These are phyloP conservation scores for Fraxinus nigra DNA, from an alignment of 305 asterid genomes.

Conservation along the genomic window DNA sequence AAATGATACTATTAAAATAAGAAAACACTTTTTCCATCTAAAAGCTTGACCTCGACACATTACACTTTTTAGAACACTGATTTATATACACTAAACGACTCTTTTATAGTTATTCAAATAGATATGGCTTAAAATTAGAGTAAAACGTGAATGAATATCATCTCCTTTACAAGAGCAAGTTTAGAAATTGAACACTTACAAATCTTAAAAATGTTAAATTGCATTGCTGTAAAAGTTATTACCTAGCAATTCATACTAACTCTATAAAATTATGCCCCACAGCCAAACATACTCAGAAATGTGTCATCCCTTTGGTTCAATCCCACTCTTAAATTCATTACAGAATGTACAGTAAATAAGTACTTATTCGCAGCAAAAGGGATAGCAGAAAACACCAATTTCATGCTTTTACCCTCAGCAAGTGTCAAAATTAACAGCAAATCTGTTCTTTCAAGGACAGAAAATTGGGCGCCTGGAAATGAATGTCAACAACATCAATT, in stretches of 20 bases:
- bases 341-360: neutral
- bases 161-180: too few species aligned
- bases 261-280: neutral
- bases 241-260: neutral
- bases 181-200: too few species aligned
- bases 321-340: neutral
- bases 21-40: too few species aligned
- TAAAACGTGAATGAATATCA: too few species aligned
- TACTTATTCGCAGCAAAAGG: neutral
- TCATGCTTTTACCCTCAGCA: neutral
- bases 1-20: too few species aligned
- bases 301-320: neutral
- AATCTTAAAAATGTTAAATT: too few species aligned
- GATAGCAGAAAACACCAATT: neutral
- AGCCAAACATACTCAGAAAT: neutral
- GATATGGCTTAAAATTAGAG: too few species aligned
- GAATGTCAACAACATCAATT: neutral
- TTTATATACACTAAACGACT: too few species aligned
- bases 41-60: slow-evolving; percentile 35
- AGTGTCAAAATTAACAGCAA: neutral
- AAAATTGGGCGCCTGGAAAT: neutral
- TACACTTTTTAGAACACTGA: too few species aligned
- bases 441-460: neutral
- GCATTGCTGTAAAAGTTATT: too few species aligned
- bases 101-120: too few species aligned